These are phyloP conservation scores for Parasarocladium wereldwijsianum DNA, from an alignment of 2,329 filamentous ascomycete species.

Conservation along the genomic window DNA sequence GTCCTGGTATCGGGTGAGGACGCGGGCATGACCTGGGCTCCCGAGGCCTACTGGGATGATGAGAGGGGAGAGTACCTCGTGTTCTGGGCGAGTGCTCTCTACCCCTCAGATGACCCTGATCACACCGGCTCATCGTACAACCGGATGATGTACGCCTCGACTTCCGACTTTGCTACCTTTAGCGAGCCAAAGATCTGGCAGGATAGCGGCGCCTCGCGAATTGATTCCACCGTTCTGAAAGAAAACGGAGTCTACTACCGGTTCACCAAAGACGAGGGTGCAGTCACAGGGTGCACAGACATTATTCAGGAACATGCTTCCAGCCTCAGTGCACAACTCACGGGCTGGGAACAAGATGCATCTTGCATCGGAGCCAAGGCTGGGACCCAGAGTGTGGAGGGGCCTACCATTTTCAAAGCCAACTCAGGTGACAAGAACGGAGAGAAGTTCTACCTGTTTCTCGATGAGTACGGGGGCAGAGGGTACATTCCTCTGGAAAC, in stretches of 20 bases:
- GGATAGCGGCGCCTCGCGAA: slow-evolving; percentile 33
- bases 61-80: slow-evolving; percentile 25
- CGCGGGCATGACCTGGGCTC: slow-evolving; percentile 39
- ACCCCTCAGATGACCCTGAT: slow-evolving; percentile 21
- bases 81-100: slow-evolving; percentile 31
- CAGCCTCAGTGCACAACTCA: slow-evolving; percentile 22
- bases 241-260: slow-evolving; percentile 28
- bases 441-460: slow-evolving; percentile 39
- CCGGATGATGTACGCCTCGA: slow-evolving; percentile 36
- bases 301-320: slow-evolving; percentile 37
- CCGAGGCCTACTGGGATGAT: slow-evolving; percentile 32
- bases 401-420: slow-evolving; percentile 34
- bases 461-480: slow-evolving; percentile 35
- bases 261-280: slow-evolving; percentile 41
- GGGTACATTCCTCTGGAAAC: slow-evolving; percentile 40
- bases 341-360: slow-evolving; percentile 27
- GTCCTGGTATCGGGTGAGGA: slow-evolving; percentile 30
- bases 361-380: slow-evolving; percentile 35
- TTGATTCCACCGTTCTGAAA: slow-evolving; percentile 35
- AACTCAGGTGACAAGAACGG: slow-evolving; percentile 33
- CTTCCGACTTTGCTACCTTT: slow-evolving; percentile 34
- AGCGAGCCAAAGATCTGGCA: slow-evolving; percentile 33
- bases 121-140: slow-evolving; percentile 30
- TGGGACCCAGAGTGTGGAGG: slow-evolving; percentile 32
- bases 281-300: slow-evolving; percentile 33